These are phyloP conservation scores for Boletus sensibilis DNA, from an alignment of 768 basidiomycete species.

Conservation along the genomic window DNA sequence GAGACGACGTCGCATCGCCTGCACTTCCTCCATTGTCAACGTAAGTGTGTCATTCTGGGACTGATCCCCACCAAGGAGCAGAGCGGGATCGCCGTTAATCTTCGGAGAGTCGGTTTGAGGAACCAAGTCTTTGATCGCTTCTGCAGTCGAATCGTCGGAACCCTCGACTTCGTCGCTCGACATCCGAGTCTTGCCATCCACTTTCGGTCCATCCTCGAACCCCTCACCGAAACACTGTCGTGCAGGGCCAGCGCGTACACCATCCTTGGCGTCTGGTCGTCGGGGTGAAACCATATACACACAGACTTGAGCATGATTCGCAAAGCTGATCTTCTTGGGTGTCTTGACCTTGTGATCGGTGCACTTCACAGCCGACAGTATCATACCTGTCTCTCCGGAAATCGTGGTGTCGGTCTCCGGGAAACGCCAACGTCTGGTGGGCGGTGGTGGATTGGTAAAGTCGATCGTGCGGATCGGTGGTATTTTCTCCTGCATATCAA, in stretches of 20 bases:
- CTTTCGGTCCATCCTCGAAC: not conserved
- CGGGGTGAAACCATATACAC: slow-evolving; percentile 18
- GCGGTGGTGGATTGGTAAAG: slow-evolving; percentile 24
- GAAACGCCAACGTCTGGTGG: slow-evolving; percentile 13
- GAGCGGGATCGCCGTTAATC: not conserved
- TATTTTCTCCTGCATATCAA: not conserved
- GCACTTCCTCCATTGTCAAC: slow-evolving; percentile 20
- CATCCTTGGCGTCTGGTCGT: not conserved
- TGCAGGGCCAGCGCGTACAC: not conserved
- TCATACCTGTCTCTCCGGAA: not conserved
- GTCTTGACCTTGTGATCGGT: slow-evolving; percentile 17
- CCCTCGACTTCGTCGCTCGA: not conserved
- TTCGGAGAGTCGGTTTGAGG: not conserved
- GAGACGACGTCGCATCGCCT: slow-evolving; percentile 14
- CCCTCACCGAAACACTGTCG: not conserved
- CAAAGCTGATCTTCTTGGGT: slow-evolving; percentile 28
- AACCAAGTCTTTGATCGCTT: not conserved
- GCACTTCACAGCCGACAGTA: slow-evolving; percentile 6
- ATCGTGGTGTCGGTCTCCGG: not conserved
- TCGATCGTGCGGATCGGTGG: slow-evolving; percentile 25
- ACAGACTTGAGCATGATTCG: slow-evolving; percentile 22
- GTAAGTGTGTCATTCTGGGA: slow-evolving; percentile 9
- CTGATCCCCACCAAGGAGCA: not conserved
- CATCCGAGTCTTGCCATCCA: not conserved
- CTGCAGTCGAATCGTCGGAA: not conserved